Conservation (phyloP, 1,284 basidiomycete species). For the Psilocybe mexicana region DNA sequence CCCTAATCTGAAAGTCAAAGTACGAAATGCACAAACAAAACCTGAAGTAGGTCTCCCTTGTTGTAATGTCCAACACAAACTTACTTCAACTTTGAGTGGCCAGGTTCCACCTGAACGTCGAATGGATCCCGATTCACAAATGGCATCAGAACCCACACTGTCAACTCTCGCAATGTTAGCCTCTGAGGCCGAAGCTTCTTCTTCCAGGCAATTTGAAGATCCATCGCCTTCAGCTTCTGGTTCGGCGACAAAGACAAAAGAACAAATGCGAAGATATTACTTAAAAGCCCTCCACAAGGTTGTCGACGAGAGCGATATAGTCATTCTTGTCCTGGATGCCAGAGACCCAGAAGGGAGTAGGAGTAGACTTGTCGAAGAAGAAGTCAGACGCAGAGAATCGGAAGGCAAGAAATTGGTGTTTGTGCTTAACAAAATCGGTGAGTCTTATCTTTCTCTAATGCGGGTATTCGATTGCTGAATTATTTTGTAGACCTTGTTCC, state of each 20-base stretch:
- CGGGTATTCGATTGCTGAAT: neutral
- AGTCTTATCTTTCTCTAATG: constrained; percentile 26
- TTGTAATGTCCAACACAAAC: constrained; percentile 13
- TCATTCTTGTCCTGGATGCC: constrained; percentile 88
- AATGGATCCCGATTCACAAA: constrained; percentile 57
- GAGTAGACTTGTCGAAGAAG: constrained; percentile 86
- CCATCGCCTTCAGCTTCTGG: constrained; percentile 33
- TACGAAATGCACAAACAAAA: constrained; percentile 57
- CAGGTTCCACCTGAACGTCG: constrained; percentile 32
- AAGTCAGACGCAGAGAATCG: constrained; percentile 79
- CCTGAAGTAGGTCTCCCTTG: constrained; percentile 32
- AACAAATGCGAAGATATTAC: constrained; percentile 69
- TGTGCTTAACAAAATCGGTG: constrained; percentile 92
- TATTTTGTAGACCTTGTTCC: constrained; percentile 79
- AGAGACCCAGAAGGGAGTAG: constrained; percentile 90
- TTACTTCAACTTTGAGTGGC: constrained; percentile 9
- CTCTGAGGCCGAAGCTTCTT: constrained; percentile 32
- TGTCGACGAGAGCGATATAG: constrained; percentile 89
- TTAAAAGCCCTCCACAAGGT: constrained; percentile 86
- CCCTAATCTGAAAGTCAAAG: constrained; percentile 62
- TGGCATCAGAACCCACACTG: constrained; percentile 74
- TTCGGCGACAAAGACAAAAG: constrained; percentile 51
- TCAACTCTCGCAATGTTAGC: constrained; percentile 51
- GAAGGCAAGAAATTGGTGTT: constrained; percentile 90
- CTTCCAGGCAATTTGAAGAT: constrained; percentile 28